A percentile compares a stretch with the other conserved stretches of the same genome.
These are phyloP conservation scores for Exidia glandulosa DNA, from an alignment of 768 basidiomycete genomes.

Conservation along the genomic window DNA sequence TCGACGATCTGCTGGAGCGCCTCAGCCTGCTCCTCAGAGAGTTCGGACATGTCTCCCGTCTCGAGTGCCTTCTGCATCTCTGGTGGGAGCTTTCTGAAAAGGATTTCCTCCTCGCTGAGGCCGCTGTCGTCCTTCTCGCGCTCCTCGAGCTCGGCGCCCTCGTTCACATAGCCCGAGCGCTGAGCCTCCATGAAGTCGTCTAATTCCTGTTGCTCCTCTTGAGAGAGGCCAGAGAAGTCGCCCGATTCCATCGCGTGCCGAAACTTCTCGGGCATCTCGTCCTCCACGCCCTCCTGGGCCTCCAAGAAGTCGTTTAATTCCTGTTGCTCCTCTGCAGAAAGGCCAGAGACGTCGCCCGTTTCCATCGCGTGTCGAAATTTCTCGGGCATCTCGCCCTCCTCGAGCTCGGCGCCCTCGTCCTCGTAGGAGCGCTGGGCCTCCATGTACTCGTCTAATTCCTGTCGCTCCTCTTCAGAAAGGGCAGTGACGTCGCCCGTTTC, in stretches of 20 bases:
- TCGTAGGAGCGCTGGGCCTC: background rate
- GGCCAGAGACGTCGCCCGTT: background rate
- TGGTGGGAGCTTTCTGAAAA: too few species aligned
- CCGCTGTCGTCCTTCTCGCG: too few species aligned
- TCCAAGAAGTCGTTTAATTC: background rate
- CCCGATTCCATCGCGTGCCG: background rate
- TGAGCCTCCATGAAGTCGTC: too few species aligned
- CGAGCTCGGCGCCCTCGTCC: background rate
- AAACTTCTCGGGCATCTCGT: background rate
- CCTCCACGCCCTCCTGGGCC: background rate
- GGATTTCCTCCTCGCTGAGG: too few species aligned
- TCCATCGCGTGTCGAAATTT: background rate
- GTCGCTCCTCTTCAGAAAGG: background rate
- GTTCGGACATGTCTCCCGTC: too few species aligned
- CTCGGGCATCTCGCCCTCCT: background rate
- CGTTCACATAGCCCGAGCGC: too few species aligned
- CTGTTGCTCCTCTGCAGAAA: background rate
- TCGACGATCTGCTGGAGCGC: too few species aligned
- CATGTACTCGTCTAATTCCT: background rate
- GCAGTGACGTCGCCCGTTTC: background rate
- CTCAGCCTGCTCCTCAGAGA: too few species aligned
- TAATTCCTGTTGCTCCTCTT: too few species aligned
- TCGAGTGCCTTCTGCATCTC: too few species aligned
- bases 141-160: too few species aligned
- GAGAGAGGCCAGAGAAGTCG: background rate